phyloP scores from a whole-genome alignment of 1,139 yeast genomes.

The Sugiyamaella castrensis region DNA sequence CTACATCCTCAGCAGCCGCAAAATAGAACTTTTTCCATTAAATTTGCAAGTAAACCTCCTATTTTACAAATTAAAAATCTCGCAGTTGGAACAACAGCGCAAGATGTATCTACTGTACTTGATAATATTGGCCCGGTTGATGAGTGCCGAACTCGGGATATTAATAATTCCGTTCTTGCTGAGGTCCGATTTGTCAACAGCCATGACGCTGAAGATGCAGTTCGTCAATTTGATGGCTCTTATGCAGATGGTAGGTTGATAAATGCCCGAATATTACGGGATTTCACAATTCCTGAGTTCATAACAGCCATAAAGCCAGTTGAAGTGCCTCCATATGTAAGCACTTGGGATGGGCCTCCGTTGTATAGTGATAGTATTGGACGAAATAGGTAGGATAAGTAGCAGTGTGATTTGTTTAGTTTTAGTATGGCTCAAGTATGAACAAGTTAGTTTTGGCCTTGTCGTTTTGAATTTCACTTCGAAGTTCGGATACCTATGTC shows the following conservation, averaged over 20 bases:
- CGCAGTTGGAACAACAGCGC: constrained; percentile 30
- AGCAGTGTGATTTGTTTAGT: background rate
- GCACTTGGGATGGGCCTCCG: constrained; percentile 27
- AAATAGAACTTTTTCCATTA: constrained; percentile 16
- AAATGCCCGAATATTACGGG: constrained; percentile 25
- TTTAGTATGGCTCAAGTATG: background rate
- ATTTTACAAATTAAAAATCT: constrained; percentile 29
- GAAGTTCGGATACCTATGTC: too few relatives aligned
- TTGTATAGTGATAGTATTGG: constrained; percentile 22
- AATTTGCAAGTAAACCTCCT: constrained; percentile 31
- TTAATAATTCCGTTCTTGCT: constrained; percentile 25
- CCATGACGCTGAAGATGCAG: constrained; percentile 25
- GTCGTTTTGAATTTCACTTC: background rate
- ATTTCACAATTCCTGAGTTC: constrained; percentile 24
- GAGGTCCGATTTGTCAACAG: constrained; percentile 29
- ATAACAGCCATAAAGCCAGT: constrained; percentile 6
- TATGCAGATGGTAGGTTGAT: constrained; percentile 32
- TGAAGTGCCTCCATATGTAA: constrained; percentile 15
- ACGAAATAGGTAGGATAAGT: background rate
- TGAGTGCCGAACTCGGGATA: constrained; percentile 26
- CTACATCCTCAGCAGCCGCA: background rate
- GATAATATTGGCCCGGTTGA: constrained; percentile 26
- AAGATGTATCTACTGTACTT: constrained; percentile 30
- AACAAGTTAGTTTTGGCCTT: background rate
- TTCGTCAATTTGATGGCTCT: constrained; percentile 28